Evolutionary conservation across 306 rosid genomes (phyloP), one percentile per base, ranked within the genome.

Genomic region (Acacia crassicarpa): DNA sequence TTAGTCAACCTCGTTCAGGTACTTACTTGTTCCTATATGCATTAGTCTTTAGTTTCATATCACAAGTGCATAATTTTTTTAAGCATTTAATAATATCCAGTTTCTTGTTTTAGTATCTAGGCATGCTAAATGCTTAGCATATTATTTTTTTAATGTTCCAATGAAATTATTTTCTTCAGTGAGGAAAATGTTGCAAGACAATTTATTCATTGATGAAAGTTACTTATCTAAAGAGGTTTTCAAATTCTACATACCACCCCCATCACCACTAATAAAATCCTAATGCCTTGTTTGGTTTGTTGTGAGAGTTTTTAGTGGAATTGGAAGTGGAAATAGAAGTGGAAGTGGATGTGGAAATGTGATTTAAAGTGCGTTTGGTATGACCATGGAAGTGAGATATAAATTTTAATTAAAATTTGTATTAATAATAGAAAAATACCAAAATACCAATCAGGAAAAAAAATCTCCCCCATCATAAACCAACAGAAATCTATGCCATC

Each of bases 1-100:
- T 83, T 93, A 85, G 89, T 92, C 83, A 90, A 85, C 86, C 91
- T 95, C 82, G 90, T 93, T 89, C 99, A 93, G 99, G 99, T 95
- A 88, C 83, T 68, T 17, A 15, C 65, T 48, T 73, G 41, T 46
- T 82, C 30, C 33, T 23, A 33, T 58, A 69, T 27, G 43, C 44
- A 14, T 71, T 43, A 62, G 67, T 76, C 27, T 80, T 78, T 58
- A 44, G 68, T 61, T 79, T 16, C 70, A 16, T 63, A 48, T 40
- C 23, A 74, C 23, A 3, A 77, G 23, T 78, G 71, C 76, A 14
- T 33, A 78, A 48, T 51, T 51, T 67, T 72, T 4, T 32, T 72
- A 54, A 68, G 7, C 41, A 17, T 51, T 65, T 20, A 41, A 41
- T 58, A 27, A 44, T 78, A 23, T 78, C 49, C 12, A 9, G 82